Base-by-base conservation (phyloP, 495 filamentous ascomycete genomes). In the Tuber calosporum region DNA sequence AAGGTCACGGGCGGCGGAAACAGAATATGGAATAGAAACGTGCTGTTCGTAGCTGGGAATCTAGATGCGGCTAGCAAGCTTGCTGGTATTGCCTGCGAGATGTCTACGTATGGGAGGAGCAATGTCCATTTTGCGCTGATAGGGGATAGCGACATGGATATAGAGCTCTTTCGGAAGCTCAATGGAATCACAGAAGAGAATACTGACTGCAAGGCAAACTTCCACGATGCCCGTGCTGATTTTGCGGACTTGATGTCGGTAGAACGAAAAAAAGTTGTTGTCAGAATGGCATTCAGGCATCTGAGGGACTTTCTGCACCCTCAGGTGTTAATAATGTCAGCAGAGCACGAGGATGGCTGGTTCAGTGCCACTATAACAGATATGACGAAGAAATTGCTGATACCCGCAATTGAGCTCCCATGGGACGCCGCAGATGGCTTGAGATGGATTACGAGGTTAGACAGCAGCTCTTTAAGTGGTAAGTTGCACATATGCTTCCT, bases 371-470 rank as follows among this genome's bases (percentile, higher is more conserved):
- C 30, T 62, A 34, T 19, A 62, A 81, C 82, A 68, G 82, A 81
- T 20, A 86, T 83, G 5, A 77, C 88, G 6, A 77, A 83, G 69
- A 72, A 72, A 7, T 73, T 84, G 69, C 80, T 79, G 11, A 82
- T 83, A 68, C 75, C 87, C 66, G 76, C 89, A 66, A 87, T 92
- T 71, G 85, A 85, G 70, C 82, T 92, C 43, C 87, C 89, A 8
- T 72, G 73, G 53, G 83, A 84, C 67, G 82, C 83, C 37, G 82
- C 83, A n/a, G 85, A 87, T 68, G 84, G 87, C 58, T 75, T 91
- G 41, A 85, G 87, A 83, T 92, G 90, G 90, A 85, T 92, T 41
- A 86, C 89, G 22, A 81, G 84, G 36, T 81, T 92, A 66, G 88
- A 90, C 75, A 86, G 87, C 71, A 85, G 83, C 66, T 87, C 89